A percentile compares a stretch with the other conserved stretches of the same genome.
Conservation (phyloP, 257 asterid genomes). For the Euphrasia confusa region DNA sequence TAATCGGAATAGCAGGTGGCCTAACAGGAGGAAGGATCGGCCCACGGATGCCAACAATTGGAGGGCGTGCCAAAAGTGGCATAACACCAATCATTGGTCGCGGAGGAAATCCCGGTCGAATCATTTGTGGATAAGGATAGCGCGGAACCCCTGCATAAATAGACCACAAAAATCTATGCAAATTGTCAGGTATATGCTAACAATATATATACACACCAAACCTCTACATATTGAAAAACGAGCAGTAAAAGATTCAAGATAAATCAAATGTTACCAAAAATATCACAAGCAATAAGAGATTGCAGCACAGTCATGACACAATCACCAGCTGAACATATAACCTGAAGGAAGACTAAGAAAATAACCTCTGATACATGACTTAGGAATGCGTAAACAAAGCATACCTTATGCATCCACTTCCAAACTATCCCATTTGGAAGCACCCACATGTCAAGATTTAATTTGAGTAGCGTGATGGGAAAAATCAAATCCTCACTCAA, state of each 20-base stretch:
- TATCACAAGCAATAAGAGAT: slow-evolving; percentile 78
- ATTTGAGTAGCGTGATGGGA: slow-evolving; percentile 44
- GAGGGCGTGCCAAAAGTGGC: slow-evolving; percentile 80
- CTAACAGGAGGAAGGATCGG: slow-evolving; percentile 61
- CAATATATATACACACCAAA: slow-evolving; percentile 7
- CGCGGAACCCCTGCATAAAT: slow-evolving; percentile 74
- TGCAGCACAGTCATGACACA: slow-evolving; percentile 93
- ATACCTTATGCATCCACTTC: slow-evolving; percentile 78
- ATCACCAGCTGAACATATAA: slow-evolving; percentile 88
- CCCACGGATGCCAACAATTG: slow-evolving; percentile 59
- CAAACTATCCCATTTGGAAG: slow-evolving; percentile 53
- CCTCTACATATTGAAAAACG: slow-evolving; percentile 24
- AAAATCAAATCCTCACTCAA: slow-evolving; percentile 45
- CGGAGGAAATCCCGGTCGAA: slow-evolving; percentile 65
- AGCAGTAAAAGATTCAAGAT: slow-evolving; percentile 38
- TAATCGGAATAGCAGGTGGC: slow-evolving; percentile 34
- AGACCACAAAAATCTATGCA: slow-evolving; percentile 64
- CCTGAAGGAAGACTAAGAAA: slow-evolving; percentile 82
- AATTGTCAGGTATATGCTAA: slow-evolving; percentile 50
- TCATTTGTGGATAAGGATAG: slow-evolving; percentile 56
- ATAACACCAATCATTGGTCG: slow-evolving; percentile 59
- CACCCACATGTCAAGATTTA: slow-evolving; percentile 44
- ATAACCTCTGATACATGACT: slow-evolving; percentile 52
- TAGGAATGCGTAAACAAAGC: slow-evolving; percentile 51
- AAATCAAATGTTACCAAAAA: slow-evolving; percentile 70